Evolutionary conservation across 2,329 filamentous ascomycete genomes (phyloP).

Genomic region (Sphaerostilbella broomeana): DNA sequence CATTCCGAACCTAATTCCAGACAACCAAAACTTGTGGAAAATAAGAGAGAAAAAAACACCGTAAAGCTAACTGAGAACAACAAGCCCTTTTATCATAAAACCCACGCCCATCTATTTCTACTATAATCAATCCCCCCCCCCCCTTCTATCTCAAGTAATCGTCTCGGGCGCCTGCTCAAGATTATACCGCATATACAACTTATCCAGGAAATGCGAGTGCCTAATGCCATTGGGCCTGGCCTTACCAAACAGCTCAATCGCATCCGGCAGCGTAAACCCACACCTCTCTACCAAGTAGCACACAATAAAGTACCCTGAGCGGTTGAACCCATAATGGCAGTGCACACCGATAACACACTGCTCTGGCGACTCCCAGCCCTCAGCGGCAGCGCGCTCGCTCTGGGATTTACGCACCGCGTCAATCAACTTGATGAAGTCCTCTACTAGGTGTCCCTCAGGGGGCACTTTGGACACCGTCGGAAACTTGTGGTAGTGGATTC

Average conservation of each 20-base stretch:
- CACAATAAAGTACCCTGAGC: constrained; percentile 85
- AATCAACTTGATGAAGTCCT: constrained; percentile 49
- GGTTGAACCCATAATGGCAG: constrained; percentile 94
- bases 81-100: no score
- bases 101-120: background rate
- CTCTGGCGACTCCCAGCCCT: constrained; percentile 34
- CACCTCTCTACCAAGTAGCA: constrained; percentile 83
- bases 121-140: background rate
- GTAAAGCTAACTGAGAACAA: no score
- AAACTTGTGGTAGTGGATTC: constrained; percentile 75
- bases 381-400: constrained; percentile 26
- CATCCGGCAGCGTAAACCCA: constrained; percentile 64
- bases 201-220: constrained; percentile 83
- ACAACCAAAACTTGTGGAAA: no score
- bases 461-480: constrained; percentile 89
- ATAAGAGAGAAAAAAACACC: no score
- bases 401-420: constrained; percentile 54
- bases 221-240: constrained; percentile 76
- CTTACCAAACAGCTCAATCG: constrained; percentile 69
- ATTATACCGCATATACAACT: constrained; percentile 69
- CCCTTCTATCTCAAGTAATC: background rate
- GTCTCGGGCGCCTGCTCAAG: constrained; percentile 17
- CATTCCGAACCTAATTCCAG: no score
- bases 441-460: constrained; percentile 52
- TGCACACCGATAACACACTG: constrained; percentile 68